Percentiles rank a stretch among this genome's conserved stretches.
Evolutionary conservation across 257 asterid species (phyloP).

Genomic region (Nicotiana otophora): DNA sequence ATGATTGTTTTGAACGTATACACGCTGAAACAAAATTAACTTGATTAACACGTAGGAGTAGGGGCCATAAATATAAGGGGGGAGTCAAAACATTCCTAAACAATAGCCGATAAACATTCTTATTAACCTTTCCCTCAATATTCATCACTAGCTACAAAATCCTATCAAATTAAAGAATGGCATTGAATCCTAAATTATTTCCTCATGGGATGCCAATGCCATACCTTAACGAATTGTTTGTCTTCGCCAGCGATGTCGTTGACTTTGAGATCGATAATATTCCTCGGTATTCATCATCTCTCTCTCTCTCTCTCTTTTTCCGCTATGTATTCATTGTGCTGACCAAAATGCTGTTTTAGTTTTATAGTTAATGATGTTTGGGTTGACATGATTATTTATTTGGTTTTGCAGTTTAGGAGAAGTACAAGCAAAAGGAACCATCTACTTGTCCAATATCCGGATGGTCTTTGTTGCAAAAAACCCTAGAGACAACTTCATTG

Average conservation of each 20-base stretch:
- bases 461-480: constrained; percentile 85
- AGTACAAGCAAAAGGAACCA: constrained; percentile 72
- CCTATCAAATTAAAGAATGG: not conserved
- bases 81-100: too few species aligned
- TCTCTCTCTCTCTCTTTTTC: too few species aligned
- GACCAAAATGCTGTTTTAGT: not conserved
- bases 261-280: not conserved
- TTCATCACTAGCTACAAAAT: too few species aligned
- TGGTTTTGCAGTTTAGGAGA: constrained; percentile 54
- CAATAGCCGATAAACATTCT: too few species aligned
- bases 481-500: constrained; percentile 47
- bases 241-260: not conserved
- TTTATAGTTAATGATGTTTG: not conserved
- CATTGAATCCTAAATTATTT: not conserved
- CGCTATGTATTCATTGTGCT: not conserved
- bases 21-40: too few species aligned
- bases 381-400: not conserved
- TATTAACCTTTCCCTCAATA: too few species aligned
- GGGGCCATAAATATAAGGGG: too few species aligned
- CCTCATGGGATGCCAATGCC: constrained; percentile 8
- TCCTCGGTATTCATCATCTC: not conserved
- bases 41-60: too few species aligned
- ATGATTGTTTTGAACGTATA: too few species aligned
- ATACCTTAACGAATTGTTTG: not conserved
- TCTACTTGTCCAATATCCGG: constrained; percentile 86